phyloP scores from a whole-genome alignment of 1,284 basidiomycete species.

The Heterobasidion irregulare region DNA sequence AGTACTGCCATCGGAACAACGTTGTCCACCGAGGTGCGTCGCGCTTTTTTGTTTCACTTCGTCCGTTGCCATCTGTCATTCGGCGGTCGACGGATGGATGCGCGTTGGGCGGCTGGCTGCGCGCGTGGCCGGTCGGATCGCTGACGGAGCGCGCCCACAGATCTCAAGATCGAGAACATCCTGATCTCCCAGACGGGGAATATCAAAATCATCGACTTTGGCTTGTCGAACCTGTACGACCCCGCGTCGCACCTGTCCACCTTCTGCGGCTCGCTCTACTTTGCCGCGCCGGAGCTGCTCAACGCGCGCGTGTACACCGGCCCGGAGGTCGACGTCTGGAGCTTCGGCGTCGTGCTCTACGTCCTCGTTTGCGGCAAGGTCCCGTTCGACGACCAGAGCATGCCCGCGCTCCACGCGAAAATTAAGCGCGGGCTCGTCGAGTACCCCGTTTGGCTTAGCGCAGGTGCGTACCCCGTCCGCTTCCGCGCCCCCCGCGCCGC shows the following conservation, averaged over 20 bases:
- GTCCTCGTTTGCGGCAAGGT: conserved; percentile 98
- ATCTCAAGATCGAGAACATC: conserved; percentile 99
- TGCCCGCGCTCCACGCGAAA: conserved; percentile 98
- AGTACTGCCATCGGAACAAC: conserved; percentile 96
- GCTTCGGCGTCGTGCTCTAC: conserved; percentile 96
- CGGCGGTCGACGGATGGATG: not conserved
- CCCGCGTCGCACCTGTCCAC: conserved; percentile 81
- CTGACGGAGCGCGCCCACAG: conserved; percentile 20
- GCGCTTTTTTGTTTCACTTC: not conserved
- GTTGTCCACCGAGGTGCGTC: conserved; percentile 84
- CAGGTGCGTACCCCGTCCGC: conserved; percentile 46
- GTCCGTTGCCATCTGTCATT: not conserved
- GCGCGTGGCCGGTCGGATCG: not conserved
- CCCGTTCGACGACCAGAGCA: conserved; percentile 98
- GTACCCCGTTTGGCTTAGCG: conserved; percentile 94
- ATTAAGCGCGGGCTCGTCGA: conserved; percentile 97
- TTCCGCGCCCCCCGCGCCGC: no score
- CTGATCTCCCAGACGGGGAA: conserved; percentile 97
- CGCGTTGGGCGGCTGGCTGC: not conserved
- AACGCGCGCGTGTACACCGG: conserved; percentile 97
- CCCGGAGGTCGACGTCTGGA: conserved; percentile 98
- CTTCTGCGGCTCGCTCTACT: conserved; percentile 97
- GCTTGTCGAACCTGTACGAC: conserved; percentile 94
- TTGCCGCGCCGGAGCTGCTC: conserved; percentile 94
- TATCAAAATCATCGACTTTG: conserved; percentile 99